Base-by-base conservation (phyloP, 2,329 filamentous ascomycete species). In the Trichoderma sp. region DNA sequence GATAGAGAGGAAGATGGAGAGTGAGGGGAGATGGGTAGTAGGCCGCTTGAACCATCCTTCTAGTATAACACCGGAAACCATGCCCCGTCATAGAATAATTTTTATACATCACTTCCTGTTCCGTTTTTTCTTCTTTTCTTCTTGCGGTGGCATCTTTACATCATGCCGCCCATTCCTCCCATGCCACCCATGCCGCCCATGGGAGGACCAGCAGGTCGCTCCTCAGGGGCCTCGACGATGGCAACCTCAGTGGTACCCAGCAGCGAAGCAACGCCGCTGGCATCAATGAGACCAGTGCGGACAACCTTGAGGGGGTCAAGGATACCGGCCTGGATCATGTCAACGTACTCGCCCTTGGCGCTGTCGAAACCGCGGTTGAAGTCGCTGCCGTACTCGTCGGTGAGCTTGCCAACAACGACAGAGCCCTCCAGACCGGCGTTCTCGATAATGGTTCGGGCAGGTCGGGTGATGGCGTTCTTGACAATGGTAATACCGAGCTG, bases 341-440 rank as follows among this genome's bases (percentile, higher is more conserved):
- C 95, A 77, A 98, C 94, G 85, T 97, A 99, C 87, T 98, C 93
- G 84, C 95, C 94, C 88, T 95, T 97, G 82, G 94, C 86, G 85
- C 93, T 96, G 89, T 99, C 94, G 86, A 94, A 99, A 76, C 96
- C 96, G 88, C 92, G 96, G 93, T 98, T 97, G 90, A 99, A 99
- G 84, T 99, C 95, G 76, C 82, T 82, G 82, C 89, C 94, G 82
- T 88, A 95, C 86, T 99, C 96, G 79, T 98, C 95, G 80, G 93
- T 96, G 78, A 99, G 92, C 91, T 99, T 99, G 83, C 96, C 96
- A 80, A 99, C 94, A 74, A 99, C 90, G 72, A 99, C 96, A 71
- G 94, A 95, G 78, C 96, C 95, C 87, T 99, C 96, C 26, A 95
- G 89, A 75, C 96, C 96, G 75, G 96, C 95, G 83, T 99, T 99